Conservation (phyloP, 2,329 filamentous ascomycete genomes). For the Talaromyces sp. region DNA sequence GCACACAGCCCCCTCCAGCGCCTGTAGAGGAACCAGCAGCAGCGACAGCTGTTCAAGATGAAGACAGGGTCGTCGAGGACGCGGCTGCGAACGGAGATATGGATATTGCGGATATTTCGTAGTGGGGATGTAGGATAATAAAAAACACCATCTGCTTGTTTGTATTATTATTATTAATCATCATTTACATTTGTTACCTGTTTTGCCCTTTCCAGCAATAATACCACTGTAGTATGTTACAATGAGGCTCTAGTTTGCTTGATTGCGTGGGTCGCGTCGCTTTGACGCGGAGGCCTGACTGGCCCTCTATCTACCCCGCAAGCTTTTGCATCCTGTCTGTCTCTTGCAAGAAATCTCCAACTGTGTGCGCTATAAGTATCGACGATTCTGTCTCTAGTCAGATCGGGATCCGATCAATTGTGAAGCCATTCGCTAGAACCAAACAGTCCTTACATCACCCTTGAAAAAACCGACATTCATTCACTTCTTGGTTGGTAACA, state of each 20-base stretch:
- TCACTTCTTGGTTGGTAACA: not conserved
- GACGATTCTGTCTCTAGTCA: not conserved
- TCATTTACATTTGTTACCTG: not conserved
- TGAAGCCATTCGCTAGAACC: too few species aligned
- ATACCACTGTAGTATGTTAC: not conserved
- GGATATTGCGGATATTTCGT: constrained; percentile 25
- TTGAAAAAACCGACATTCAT: too few species aligned
- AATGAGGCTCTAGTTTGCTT: not conserved
- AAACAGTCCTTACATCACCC: too few species aligned
- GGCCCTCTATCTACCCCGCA: not conserved
- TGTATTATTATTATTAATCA: not conserved
- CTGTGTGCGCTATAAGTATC: not conserved
- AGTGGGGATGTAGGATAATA: not conserved
- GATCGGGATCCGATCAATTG: not conserved
- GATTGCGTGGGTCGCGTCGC: not conserved
- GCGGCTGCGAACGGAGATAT: constrained; percentile 24
- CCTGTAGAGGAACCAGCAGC: not conserved
- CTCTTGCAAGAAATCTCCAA: not conserved
- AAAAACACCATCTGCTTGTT: not conserved
- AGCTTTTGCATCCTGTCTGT: not conserved
- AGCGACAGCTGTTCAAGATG: not conserved
- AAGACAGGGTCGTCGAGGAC: constrained; percentile 9
- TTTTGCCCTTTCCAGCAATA: not conserved
- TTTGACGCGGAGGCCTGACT: not conserved
- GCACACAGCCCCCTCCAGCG: constrained; percentile 25